Percentiles rank a stretch among this genome's conserved stretches.
These are phyloP conservation scores for Dryas alaskensis DNA, from an alignment of 306 rosid genomes.

Conservation along the genomic window DNA sequence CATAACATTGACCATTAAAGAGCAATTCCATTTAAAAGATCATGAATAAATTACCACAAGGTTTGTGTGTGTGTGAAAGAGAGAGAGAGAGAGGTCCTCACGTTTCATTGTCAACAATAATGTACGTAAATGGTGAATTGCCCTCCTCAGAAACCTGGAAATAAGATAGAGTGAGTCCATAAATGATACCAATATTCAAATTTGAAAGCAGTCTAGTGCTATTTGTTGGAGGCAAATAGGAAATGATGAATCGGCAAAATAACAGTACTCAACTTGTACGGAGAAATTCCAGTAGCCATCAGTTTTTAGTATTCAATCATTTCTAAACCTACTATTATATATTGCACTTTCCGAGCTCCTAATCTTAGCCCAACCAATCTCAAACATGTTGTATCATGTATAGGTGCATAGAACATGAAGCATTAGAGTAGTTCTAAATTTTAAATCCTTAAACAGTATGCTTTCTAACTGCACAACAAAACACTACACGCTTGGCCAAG, in stretches of 20 bases:
- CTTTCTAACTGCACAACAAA: neutral
- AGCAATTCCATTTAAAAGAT: too few relatives aligned
- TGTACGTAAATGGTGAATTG: constrained; percentile 78
- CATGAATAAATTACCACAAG: neutral
- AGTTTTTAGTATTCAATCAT: too few relatives aligned
- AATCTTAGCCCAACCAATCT: neutral
- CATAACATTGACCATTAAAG: neutral
- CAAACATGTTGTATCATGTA: neutral
- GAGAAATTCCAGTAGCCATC: neutral
- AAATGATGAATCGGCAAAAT: neutral
- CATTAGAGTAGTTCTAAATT: neutral
- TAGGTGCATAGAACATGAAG: neutral
- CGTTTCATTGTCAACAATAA: constrained; percentile 87
- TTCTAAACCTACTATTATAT: neutral
- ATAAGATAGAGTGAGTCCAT: constrained; percentile 24
- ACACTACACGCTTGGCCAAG: constrained; percentile 10
- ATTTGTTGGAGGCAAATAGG: neutral
- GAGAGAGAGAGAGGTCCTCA: constrained; percentile 36
- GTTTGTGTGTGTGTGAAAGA: neutral
- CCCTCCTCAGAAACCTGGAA: constrained; percentile 80
- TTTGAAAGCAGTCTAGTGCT: neutral
- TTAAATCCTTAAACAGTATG: neutral
- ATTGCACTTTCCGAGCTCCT: neutral
- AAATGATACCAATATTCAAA: constrained; percentile 2
- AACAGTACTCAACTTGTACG: neutral